Evolutionary conservation across 345 rosid species (phyloP), one percentile per base, ranked within the genome.

Genomic region (Clausena lansium): DNA sequence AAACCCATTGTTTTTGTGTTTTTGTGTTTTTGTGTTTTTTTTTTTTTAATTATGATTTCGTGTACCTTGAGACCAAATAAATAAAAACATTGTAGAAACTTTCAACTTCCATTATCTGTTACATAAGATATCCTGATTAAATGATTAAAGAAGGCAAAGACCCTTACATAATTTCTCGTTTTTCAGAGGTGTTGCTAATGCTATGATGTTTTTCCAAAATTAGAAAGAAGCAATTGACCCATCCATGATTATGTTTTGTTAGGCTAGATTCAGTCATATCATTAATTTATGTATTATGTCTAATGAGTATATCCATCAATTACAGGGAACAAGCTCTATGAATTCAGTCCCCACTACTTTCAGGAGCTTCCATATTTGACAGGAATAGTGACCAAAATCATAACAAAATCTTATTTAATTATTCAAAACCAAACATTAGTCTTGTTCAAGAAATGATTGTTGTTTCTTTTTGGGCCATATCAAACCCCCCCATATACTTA

Each of bases 191-290:
- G 2, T 4, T 52, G 50, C 50, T 17, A 75, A 10, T 6, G 39
- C 38, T 2, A 50, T 50, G 47, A 64, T 64, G 71, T 64, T 75
- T 63, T 22, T 33, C 71, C 63, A 75, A 64, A 64, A 32, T 4
- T 75, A 32, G 71, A 75, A 64, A 64, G 62, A 75, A 75, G 5
- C 8, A 20, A 30, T 9, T 20, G 69, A 45, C 50, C 39, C 25
- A 27, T 73, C 11, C 36, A 73, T 27, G 55, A 39, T 19, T 36
- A 73, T 61, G 58, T 39, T 11, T 61, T 59, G 58, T 60, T 27
- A 27, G 15, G 38, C 58, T 19, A 27, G 59, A 36, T 73, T 73
- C 36, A 59, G 14, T 32, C 55, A 24, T 9, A 17, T n/a, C 2
- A 60, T 39, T 36, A 59, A 60, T 59, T 59, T 14, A 20, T 28